These are phyloP conservation scores for Phytophthora pini DNA, from an alignment of 352 stramenopile species.

Conservation along the genomic window DNA sequence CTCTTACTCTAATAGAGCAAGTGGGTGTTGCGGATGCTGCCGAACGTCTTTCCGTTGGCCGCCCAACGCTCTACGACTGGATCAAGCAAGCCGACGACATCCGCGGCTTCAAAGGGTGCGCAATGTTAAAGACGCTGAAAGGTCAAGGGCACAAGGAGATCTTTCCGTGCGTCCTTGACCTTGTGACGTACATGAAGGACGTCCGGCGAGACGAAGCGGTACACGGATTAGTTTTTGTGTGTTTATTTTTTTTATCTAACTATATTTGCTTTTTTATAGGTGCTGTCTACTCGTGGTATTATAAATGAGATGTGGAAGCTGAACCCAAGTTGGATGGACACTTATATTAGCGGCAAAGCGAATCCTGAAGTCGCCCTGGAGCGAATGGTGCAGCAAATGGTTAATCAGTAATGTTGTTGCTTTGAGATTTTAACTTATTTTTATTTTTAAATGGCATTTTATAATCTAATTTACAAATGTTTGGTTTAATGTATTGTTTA, in stretches of 20 bases:
- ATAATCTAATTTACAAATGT: background rate
- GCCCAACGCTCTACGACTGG: background rate
- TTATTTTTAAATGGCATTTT: background rate
- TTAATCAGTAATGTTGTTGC: background rate
- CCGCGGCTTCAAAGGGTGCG: background rate
- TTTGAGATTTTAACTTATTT: background rate
- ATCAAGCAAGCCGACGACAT: background rate
- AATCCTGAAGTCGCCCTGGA: background rate
- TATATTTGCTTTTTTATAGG: too few species aligned
- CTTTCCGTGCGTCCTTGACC: background rate
- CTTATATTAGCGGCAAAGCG: background rate
- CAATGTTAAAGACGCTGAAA: background rate
- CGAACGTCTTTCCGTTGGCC: too few species aligned
- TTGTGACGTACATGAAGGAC: background rate
- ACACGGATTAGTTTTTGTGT: background rate
- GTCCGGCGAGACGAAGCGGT: background rate
- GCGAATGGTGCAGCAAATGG: constrained; percentile 2
- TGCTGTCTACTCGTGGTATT: background rate
- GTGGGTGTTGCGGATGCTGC: too few species aligned
- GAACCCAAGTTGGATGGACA: background rate
- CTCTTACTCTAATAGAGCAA: too few species aligned
- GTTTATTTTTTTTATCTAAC: background rate
- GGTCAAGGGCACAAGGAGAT: background rate
- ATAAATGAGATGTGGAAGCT: background rate
- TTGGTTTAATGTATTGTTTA: background rate